A percentile compares a stretch with the other conserved stretches of the same genome.
Evolutionary conservation across 345 rosid species (phyloP).

Genomic region (Populus davidiana): DNA sequence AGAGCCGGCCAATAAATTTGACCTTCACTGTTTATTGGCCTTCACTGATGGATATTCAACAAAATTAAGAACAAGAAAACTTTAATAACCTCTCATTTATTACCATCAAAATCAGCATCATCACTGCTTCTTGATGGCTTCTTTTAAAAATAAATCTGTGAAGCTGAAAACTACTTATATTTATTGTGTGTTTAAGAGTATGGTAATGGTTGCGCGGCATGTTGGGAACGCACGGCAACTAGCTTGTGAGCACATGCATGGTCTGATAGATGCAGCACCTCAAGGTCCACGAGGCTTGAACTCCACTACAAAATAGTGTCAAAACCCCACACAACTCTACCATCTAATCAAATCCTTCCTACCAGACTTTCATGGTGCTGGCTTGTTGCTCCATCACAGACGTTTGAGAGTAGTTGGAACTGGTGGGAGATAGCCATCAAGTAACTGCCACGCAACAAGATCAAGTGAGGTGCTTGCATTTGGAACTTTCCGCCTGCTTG

Average conservation of each 20-base stretch:
- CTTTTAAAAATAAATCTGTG: background rate
- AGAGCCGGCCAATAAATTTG: slow-evolving; percentile 12
- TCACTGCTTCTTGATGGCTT: background rate
- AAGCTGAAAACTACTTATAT: background rate
- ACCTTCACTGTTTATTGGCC: background rate
- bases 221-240: too few species aligned
- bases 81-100: too few species aligned
- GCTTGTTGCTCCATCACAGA: background rate
- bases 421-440: slow-evolving; percentile 36
- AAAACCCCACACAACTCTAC: background rate
- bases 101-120: background rate
- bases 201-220: too few species aligned
- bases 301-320: background rate
- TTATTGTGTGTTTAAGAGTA: too few species aligned
- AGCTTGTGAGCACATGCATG: background rate
- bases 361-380: background rate
- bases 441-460: slow-evolving; percentile 32
- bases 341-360: background rate
- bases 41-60: background rate
- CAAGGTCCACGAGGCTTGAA: background rate
- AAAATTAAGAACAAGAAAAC: too few species aligned
- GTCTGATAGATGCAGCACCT: background rate
- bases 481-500: background rate
- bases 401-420: slow-evolving; percentile 28
- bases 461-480: background rate